Percentiles rank a stretch among this genome's conserved stretches.
Conservation (phyloP, 2,329 filamentous ascomycete species). For the Sporothrix brunneoviolacea region DNA sequence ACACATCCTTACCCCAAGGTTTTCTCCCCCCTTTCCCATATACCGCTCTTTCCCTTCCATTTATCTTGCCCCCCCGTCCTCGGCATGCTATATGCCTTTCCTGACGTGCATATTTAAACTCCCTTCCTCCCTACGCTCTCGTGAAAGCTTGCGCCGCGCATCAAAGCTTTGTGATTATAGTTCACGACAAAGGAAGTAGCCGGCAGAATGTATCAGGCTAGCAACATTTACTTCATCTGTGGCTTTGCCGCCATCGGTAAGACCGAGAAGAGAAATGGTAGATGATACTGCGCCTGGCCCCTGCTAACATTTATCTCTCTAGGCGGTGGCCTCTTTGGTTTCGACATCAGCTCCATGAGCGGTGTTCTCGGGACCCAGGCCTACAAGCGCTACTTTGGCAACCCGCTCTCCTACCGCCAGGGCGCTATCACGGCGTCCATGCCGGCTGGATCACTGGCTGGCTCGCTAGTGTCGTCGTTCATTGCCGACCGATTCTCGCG, state of each 20-base stretch:
- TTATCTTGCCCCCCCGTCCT: background rate
- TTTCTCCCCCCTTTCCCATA: too few species aligned
- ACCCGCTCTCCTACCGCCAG: constrained; percentile 51
- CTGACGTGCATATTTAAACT: too few species aligned
- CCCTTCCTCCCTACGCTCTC: too few species aligned
- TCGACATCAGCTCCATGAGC: constrained; percentile 72
- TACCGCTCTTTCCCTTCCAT: background rate
- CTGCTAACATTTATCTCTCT: constrained; percentile 17
- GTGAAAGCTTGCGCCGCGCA: too few species aligned
- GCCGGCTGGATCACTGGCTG: constrained; percentile 65
- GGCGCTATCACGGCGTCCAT: constrained; percentile 68
- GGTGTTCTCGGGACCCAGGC: constrained; percentile 59
- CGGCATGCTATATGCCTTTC: too few species aligned
- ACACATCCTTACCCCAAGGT: too few species aligned
- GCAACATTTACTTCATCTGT: constrained; percentile 55
- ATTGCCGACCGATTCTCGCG: constrained; percentile 45
- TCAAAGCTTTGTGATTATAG: too few species aligned
- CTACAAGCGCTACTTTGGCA: constrained; percentile 66
- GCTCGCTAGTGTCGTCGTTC: constrained; percentile 43
- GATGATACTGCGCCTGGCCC: too few species aligned
- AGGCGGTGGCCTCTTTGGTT: constrained; percentile 68
- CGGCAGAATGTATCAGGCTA: constrained; percentile 34
- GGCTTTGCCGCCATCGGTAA: constrained; percentile 55
- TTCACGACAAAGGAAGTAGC: too few species aligned
- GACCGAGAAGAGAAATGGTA: too few species aligned